Evolutionary conservation across 495 filamentous ascomycete species (phyloP).

Genomic region (Penicillium longicatenatum): DNA sequence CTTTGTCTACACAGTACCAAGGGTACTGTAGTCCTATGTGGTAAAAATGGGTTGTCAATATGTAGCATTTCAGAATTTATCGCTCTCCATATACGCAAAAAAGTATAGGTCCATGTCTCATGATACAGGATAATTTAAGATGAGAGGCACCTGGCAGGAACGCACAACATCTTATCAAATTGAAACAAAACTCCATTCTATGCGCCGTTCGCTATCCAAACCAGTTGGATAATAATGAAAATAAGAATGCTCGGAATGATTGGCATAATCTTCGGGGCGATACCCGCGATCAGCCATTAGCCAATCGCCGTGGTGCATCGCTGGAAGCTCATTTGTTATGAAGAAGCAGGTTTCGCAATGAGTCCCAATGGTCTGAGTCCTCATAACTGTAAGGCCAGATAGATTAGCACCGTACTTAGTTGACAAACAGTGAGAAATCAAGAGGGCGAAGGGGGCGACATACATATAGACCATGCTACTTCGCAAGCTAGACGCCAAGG

Average conservation of each 20-base stretch:
- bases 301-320: neutral
- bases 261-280: neutral
- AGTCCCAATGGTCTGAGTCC: constrained; percentile 82
- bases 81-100: too few species aligned
- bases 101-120: too few species aligned
- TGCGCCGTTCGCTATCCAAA: constrained; percentile 31
- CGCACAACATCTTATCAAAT: constrained; percentile 6
- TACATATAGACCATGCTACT: constrained; percentile 99
- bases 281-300: neutral
- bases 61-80: too few species aligned
- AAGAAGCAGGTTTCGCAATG: constrained; percentile 72
- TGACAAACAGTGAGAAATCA: neutral
- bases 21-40: too few species aligned
- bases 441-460: constrained; percentile 29
- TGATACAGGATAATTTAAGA: neutral
- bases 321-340: constrained; percentile 72
- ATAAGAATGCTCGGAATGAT: constrained; percentile 4
- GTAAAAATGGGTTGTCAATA: too few species aligned
- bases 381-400: constrained; percentile 51
- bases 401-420: constrained; percentile 22
- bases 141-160: neutral
- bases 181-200: constrained; percentile 30
- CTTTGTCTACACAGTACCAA: too few species aligned
- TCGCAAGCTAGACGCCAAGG: constrained; percentile 83
- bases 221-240: constrained; percentile 21